These are phyloP conservation scores for Jacaranda mimosifolia DNA, from an alignment of 257 asterid genomes.

Conservation along the genomic window DNA sequence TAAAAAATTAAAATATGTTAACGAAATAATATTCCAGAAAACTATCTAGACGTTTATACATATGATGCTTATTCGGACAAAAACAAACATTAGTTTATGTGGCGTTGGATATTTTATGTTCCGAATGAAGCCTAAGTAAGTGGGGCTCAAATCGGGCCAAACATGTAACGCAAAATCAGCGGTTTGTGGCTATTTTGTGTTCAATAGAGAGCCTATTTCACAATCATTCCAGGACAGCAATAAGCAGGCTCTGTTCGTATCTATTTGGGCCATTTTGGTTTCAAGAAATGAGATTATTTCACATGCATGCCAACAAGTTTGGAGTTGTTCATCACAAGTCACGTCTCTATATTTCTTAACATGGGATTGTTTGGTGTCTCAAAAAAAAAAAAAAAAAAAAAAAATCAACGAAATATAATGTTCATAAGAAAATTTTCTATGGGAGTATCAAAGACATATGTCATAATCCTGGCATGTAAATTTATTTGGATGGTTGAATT, in stretches of 20 bases:
- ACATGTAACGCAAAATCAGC: background rate
- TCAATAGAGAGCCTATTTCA: background rate
- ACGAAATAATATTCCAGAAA: background rate
- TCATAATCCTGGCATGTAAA: background rate
- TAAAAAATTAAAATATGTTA: no score
- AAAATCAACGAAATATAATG: background rate
- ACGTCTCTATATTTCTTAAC: background rate
- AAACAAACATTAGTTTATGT: background rate
- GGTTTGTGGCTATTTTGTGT: background rate
- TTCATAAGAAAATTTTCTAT: no score
- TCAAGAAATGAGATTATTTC: background rate
- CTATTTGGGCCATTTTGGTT: background rate
- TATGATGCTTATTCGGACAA: background rate
- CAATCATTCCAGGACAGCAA: background rate
- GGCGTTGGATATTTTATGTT: background rate
- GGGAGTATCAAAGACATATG: background rate
- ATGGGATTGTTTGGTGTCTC: background rate
- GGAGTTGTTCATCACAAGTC: background rate
- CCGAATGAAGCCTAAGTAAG: background rate
- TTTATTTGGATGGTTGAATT: no score
- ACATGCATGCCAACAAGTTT: background rate
- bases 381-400: no score
- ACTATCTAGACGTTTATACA: background rate
- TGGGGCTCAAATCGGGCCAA: background rate
- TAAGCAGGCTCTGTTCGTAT: background rate